Evolutionary conservation across 768 basidiomycete species (phyloP).

Genomic region (Trametes cingulata): DNA sequence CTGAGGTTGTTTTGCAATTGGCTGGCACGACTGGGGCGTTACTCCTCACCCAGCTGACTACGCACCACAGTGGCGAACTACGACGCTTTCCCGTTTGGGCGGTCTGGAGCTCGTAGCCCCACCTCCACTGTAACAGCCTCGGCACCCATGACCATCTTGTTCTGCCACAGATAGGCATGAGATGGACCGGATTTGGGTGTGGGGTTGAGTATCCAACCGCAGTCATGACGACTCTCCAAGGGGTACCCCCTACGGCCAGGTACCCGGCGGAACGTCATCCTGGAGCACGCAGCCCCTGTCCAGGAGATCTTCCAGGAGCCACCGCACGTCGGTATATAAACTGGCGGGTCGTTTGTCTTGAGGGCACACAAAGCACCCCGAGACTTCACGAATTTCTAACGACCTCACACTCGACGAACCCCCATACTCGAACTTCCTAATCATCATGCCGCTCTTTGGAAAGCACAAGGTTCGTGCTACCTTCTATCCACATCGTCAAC

Average conservation of each 20-base stretch:
- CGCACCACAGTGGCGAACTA: not conserved
- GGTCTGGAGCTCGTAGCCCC: not conserved
- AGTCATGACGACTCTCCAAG: not conserved
- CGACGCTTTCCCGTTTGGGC: not conserved
- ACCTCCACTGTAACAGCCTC: not conserved
- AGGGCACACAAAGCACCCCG: not conserved
- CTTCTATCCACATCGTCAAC: no score
- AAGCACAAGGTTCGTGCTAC: slow-evolving; percentile 22
- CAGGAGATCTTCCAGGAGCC: not conserved
- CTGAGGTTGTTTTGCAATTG: no score
- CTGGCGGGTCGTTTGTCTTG: no score
- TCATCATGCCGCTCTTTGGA: slow-evolving; percentile 24
- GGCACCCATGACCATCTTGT: not conserved
- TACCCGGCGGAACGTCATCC: slow-evolving; percentile 6
- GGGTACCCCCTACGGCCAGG: not conserved
- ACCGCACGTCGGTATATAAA: not conserved
- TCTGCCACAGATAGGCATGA: no score
- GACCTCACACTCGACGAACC: not conserved
- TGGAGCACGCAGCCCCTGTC: slow-evolving; percentile 2
- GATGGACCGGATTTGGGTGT: no score
- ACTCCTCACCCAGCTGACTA: no score
- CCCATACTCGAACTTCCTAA: not conserved
- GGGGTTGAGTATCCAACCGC: no score
- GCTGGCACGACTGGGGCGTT: no score
- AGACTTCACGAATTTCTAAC: not conserved